Evolutionary conservation across 805 yeast genomes (phyloP), one percentile per base, ranked within the genome.

Genomic region (Cyberlindnera mrakii): DNA sequence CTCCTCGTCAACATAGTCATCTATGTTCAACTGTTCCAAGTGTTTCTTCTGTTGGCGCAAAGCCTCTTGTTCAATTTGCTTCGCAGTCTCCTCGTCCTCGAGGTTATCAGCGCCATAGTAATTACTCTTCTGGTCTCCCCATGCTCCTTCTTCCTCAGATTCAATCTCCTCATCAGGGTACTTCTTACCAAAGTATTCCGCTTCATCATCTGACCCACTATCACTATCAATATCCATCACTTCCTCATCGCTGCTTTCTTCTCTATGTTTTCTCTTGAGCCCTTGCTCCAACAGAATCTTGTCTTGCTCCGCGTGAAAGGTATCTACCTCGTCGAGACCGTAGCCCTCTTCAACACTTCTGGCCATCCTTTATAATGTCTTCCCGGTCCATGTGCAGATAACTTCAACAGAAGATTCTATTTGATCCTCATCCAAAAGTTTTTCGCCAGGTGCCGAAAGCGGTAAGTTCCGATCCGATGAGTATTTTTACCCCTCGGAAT

Each of bases 31-130:
- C 36, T 84, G 95, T 51, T 78, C 78, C 45, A 87, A 65, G 60
- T 89, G 89, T 52, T 77, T 74, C 67, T 84, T 85, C 65, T 90
- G 97, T 52, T 87, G 80, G 57, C 88, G 79, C 39, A 86, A 58
- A 0, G 98, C 98, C 64, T 93, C 97, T 53, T 78, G 80, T 45
- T 91, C 93, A 65, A 89, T 81, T 48, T 77, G 80, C 48, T 78
- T 80, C 5, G 87, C 85, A 29, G 79, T 81, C 42, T 80, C 95
- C 29, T 82, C 91, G 50, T 85, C 66, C 49, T 76, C 72, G 4
- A 65, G 50, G 39, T 68, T 71, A 58, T 60, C 76, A n/a, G 73
- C 76, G 49, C 95, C 62, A 72, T 86, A 51, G 66, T 68, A 70
- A 40, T 67, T 67, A 30, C 59, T 57, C 46, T 69, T 64, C 52